A percentile compares a stretch with the other conserved stretches of the same genome.
Conservation (phyloP, 495 filamentous ascomycete genomes). For the Staphylotrichum tortipilum region DNA sequence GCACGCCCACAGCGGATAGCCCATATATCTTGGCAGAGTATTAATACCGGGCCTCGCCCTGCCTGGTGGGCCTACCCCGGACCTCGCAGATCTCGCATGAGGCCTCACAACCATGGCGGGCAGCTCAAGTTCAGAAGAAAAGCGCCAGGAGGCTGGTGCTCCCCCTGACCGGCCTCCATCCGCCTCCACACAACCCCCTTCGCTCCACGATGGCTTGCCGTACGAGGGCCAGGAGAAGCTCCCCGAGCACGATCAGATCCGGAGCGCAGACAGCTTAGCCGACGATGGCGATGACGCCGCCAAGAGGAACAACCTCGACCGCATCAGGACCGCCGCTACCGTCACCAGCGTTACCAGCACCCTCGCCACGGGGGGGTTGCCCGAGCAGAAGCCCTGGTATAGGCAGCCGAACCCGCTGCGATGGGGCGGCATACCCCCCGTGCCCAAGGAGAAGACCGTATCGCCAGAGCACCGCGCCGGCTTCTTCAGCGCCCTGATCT, state of each 20-base stretch:
- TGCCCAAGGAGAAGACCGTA: slow-evolving; percentile 47
- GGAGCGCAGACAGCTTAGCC: slow-evolving; percentile 1
- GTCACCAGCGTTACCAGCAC: slow-evolving; percentile 32
- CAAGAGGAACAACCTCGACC: slow-evolving; percentile 29
- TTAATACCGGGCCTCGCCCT: background rate
- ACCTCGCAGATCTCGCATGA: background rate
- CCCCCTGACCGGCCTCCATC: background rate
- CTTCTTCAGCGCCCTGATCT: slow-evolving; percentile 52
- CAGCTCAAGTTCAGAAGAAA: background rate
- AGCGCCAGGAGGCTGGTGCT: slow-evolving; percentile 1
- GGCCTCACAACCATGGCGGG: background rate
- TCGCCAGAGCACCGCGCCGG: slow-evolving; percentile 51
- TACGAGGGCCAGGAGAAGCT: slow-evolving; percentile 4
- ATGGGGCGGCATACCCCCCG: slow-evolving; percentile 49
- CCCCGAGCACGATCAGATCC: background rate
- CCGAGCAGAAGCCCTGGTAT: slow-evolving; percentile 48
- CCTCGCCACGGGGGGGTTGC: slow-evolving; percentile 20
- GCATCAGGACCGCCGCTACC: slow-evolving; percentile 37
- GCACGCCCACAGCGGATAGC: no score
- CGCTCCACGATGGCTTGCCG: slow-evolving; percentile 4
- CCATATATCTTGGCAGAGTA: background rate
- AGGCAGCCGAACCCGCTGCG: slow-evolving; percentile 54
- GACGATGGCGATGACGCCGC: slow-evolving; percentile 9
- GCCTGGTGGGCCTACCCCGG: background rate
- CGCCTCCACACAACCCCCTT: slow-evolving; percentile 1